Base-by-base conservation (phyloP, 192 early-diverging fungal genomes). In the Mortierella claussenii region DNA sequence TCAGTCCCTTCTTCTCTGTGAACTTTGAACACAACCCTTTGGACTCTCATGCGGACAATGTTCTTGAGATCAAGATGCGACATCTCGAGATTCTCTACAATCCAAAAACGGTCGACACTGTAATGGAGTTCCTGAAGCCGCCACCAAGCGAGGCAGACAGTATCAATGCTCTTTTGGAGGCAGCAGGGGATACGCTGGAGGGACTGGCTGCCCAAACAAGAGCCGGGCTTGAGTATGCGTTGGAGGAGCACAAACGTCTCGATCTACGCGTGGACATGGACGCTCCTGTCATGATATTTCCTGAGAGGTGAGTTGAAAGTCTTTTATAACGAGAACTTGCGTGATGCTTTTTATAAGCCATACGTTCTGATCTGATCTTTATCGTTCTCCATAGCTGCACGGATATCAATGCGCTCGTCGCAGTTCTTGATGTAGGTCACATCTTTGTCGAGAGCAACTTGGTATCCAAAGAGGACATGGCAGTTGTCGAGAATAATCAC, bases 181-280 rank as follows among this genome's bases (percentile, higher is more conserved):
- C 87, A 3, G 96, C 97, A 7, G 93, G 93, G 33, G 89, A 90
- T 67, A 93, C 95, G 0, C 82, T 98, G 7, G 89, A 94, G 59
- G 95, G 94, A 13, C 73, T 99, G 30, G 91, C 92, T 21, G 86
- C 92, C 17, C 95, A 97, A 73, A 98, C 98, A 8, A 76, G 91
- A 42, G 93, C 94, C 6, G 94, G 93, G 3, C 73, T 99, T 2
- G 83, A 81, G 58, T 92, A 88, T 80, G 94, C 94, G 4, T 68
- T 99, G 54, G 91, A 90, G 42, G 87, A 93, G 65, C 95, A 98
- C 80, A 96, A 92, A 51, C 95, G 95, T 2, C 65, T 96, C 2
- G 95, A 97, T 80, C 79, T 98, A 11, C 88, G 92, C 44, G 87
- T 99, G n/a, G 97, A 99, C 60, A 89, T 97, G 80, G 94, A 97